Evolutionary conservation across 1,284 basidiomycete species (phyloP).

Genomic region (Schizophyllum amplum): DNA sequence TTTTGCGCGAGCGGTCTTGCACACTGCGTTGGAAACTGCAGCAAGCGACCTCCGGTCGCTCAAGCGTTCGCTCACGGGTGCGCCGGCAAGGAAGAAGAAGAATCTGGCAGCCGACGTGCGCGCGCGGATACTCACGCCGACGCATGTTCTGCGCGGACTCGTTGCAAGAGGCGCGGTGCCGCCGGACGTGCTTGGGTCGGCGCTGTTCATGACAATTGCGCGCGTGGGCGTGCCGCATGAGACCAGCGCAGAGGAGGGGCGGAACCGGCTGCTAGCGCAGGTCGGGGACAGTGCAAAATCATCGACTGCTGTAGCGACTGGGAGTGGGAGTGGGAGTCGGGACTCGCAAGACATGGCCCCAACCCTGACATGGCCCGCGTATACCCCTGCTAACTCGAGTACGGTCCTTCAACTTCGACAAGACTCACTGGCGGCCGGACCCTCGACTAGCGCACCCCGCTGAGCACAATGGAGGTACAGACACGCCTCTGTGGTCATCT

Average conservation of each 20-base stretch:
- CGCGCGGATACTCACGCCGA: conserved; percentile 11
- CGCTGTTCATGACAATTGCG: conserved; percentile 8
- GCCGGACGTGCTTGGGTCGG: conserved; percentile 9
- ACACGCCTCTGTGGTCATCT: no score
- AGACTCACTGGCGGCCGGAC: no score
- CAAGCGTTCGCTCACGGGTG: not conserved
- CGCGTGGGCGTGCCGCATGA: conserved; percentile 8
- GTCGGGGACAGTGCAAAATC: no score
- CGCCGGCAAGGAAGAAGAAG: not conserved
- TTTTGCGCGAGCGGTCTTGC: conserved; percentile 9
- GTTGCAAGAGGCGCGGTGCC: conserved; percentile 7
- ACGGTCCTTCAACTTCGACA: no score
- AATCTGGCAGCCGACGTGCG: not conserved
- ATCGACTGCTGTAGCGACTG: no score
- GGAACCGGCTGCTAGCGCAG: no score
- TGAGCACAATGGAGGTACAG: no score
- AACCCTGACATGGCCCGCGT: no score
- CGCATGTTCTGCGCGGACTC: conserved; percentile 10
- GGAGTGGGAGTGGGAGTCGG: no score
- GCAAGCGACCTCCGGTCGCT: conserved; percentile 1
- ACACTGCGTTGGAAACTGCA: conserved; percentile 5
- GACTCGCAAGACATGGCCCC: not conserved
- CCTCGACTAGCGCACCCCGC: no score
- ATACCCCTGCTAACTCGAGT: no score
- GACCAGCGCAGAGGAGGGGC: not conserved